phyloP scores from a whole-genome alignment of 2,329 filamentous ascomycete species.

The Juglanconis juglandina region DNA sequence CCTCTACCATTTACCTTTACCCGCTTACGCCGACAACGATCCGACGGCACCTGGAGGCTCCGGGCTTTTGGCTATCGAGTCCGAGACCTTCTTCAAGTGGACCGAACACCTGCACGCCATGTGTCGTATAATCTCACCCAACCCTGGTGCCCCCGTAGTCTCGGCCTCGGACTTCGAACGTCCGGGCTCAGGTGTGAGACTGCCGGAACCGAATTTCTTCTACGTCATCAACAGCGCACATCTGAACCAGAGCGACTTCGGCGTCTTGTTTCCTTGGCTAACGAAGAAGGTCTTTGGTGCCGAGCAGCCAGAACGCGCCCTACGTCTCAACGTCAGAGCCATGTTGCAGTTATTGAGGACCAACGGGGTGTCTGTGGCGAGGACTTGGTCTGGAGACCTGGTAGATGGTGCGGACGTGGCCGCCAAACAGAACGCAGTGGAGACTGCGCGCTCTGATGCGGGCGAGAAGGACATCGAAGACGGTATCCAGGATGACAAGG shows the following conservation, averaged over 20 bases:
- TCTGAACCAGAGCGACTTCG: conserved; percentile 80
- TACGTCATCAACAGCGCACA: conserved; percentile 74
- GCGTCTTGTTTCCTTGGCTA: conserved; percentile 73
- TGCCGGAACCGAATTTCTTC: conserved; percentile 64
- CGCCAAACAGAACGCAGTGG: conserved; percentile 28
- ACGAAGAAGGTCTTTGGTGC: conserved; percentile 56
- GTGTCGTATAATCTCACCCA: conserved; percentile 60
- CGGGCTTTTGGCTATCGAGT: conserved; percentile 68
- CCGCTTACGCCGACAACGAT: conserved; percentile 61
- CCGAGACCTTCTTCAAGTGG: conserved; percentile 78
- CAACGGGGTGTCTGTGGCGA: conserved; percentile 46
- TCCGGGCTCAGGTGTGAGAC: conserved; percentile 35
- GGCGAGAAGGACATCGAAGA: conserved; percentile 27
- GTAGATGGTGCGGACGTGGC: conserved; percentile 43
- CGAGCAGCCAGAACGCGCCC: conserved; percentile 54
- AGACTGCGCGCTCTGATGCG: conserved; percentile 1
- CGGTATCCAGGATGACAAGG: conserved; percentile 44
- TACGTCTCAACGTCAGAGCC: conserved; percentile 58
- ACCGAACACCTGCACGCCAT: conserved; percentile 66
- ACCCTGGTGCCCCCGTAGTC: conserved; percentile 44
- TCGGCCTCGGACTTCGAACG: conserved; percentile 39
- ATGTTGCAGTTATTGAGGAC: conserved; percentile 53
- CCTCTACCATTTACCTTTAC: conserved; percentile 70
- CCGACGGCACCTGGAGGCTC: conserved; percentile 50
- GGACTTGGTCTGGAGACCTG: conserved; percentile 48